phyloP scores from a whole-genome alignment of 176 grass and related monocot genomes.

The Dendrocalamus sinicus region DNA sequence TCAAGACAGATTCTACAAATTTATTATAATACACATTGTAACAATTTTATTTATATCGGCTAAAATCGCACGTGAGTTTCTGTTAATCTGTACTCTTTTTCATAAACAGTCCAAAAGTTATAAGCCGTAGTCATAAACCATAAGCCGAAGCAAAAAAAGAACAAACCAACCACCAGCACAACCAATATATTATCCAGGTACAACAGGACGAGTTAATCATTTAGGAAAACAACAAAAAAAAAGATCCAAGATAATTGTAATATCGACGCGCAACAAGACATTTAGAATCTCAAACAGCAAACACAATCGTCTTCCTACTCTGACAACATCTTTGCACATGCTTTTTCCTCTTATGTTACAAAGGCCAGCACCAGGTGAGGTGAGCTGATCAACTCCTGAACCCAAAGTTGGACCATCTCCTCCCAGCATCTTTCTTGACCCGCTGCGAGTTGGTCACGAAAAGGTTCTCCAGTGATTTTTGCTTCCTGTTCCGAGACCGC shows the following conservation, averaged over 20 bases:
- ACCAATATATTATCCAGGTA: constrained; percentile 34
- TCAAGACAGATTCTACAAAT: too few species aligned
- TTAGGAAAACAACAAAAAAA: not conserved
- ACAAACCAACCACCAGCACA: constrained; percentile 29
- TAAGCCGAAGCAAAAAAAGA: too few species aligned
- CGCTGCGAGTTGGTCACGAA: constrained; percentile 55
- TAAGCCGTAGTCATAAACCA: too few species aligned
- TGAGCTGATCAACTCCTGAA: constrained; percentile 58
- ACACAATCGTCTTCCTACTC: constrained; percentile 62
- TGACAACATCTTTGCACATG: constrained; percentile 68
- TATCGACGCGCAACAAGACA: constrained; percentile 21
- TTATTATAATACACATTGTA: too few species aligned
- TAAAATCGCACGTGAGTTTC: too few species aligned
- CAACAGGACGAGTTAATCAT: constrained; percentile 33
- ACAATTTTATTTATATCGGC: too few species aligned
- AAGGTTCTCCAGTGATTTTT: constrained; percentile 81
- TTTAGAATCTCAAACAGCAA: constrained; percentile 60
- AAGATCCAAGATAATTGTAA: not conserved
- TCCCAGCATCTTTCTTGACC: constrained; percentile 73
- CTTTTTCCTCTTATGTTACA: constrained; percentile 55
- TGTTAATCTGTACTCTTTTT: too few species aligned
- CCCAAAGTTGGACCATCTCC: constrained; percentile 91
- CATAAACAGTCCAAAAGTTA: too few species aligned
- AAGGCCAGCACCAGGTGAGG: constrained; percentile 9
- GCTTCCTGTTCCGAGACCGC: constrained; percentile 80